These are phyloP conservation scores for Halophytophthora polymorphica DNA, from an alignment of 352 stramenopile genomes.

Conservation along the genomic window DNA sequence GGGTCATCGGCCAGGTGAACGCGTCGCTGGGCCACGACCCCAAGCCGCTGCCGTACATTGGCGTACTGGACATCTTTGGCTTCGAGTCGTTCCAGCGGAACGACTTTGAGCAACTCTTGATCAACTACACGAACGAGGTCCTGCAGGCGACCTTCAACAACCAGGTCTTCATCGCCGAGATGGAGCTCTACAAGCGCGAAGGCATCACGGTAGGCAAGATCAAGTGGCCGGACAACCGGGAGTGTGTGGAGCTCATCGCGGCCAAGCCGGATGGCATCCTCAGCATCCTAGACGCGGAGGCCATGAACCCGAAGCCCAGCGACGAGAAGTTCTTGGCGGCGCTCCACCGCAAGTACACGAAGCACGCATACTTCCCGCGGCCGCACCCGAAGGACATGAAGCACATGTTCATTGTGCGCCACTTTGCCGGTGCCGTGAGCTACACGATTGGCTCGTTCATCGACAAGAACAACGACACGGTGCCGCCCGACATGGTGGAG, in stretches of 20 bases:
- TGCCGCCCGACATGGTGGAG: conserved; percentile 80
- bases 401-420: conserved; percentile 86
- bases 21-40: conserved; percentile 77
- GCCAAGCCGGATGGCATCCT: conserved; percentile 81
- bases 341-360: conserved; percentile 82
- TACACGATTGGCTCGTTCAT: conserved; percentile 90
- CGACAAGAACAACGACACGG: conserved; percentile 91
- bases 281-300: conserved; percentile 80
- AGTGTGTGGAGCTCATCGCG: conserved; percentile 89
- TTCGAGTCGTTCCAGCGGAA: conserved; percentile 91
- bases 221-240: conserved; percentile 90
- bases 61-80: conserved; percentile 90
- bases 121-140: conserved; percentile 91
- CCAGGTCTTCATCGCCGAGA: conserved; percentile 88
- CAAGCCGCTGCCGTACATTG: conserved; percentile 82
- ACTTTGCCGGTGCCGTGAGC: conserved; percentile 88
- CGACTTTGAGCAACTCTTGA: conserved; percentile 88
- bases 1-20: conserved; percentile 92
- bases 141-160: conserved; percentile 88
- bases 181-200: conserved; percentile 89
- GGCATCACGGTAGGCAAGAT: conserved; percentile 88
- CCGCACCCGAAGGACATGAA: conserved; percentile 89
- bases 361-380: conserved; percentile 82
- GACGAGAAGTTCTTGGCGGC: conserved; percentile 85
- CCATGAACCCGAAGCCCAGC: conserved; percentile 87